These are phyloP conservation scores for Kwoniella heveanensis DNA, from an alignment of 768 basidiomycete genomes.

Conservation along the genomic window DNA sequence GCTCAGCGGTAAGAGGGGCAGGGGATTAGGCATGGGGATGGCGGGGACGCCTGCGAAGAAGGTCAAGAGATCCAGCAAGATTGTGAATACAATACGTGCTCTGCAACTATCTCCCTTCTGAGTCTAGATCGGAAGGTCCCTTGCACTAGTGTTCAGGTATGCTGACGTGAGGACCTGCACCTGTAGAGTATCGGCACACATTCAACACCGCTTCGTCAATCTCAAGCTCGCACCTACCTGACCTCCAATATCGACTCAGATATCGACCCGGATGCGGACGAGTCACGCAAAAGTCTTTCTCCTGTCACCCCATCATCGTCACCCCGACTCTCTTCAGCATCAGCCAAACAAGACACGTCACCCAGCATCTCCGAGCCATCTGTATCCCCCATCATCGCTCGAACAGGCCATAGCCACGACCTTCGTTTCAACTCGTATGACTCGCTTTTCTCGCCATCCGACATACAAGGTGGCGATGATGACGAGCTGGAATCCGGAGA, in stretches of 20 bases:
- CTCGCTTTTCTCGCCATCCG: neutral
- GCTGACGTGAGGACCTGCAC: slow-evolving; percentile 8
- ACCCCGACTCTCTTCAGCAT: neutral
- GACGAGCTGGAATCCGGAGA: neutral
- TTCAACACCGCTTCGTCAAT: slow-evolving; percentile 16
- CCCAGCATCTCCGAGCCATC: slow-evolving; percentile 10
- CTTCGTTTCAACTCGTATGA: neutral
- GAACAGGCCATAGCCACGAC: neutral
- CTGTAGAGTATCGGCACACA: slow-evolving; percentile 19
- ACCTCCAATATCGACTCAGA: neutral
- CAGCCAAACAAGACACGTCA: slow-evolving; percentile 9
- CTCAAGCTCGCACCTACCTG: neutral
- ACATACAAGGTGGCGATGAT: neutral
- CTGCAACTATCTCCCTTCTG: too few relatives aligned
- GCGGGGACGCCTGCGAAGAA: slow-evolving; percentile 36
- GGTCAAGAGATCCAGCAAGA: slow-evolving; percentile 14
- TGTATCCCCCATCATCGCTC: slow-evolving; percentile 4
- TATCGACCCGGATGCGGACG: neutral
- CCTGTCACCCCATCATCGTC: neutral
- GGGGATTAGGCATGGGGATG: slow-evolving; percentile 41
- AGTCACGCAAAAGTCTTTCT: too few relatives aligned
- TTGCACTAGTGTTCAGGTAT: too few relatives aligned
- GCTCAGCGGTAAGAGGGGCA: neutral
- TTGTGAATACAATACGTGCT: slow-evolving; percentile 10
- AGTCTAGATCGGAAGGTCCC: too few relatives aligned